phyloP scores from a whole-genome alignment of 1,139 yeast genomes.

The Lipomyces yarrowii region DNA sequence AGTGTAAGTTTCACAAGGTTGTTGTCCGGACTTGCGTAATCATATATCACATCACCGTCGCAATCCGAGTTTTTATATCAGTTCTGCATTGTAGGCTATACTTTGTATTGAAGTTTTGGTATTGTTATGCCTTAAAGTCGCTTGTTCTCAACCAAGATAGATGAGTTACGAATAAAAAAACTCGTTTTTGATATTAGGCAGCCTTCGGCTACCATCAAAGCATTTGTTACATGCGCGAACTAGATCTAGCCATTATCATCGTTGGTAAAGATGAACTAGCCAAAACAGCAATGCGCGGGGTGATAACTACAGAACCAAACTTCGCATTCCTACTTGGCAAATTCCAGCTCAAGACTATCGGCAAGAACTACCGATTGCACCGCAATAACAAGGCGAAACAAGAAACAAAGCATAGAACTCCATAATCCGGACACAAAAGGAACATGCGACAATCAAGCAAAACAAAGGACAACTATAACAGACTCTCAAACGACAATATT shows the following conservation, averaged over 20 bases:
- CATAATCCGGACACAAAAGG: slow-evolving; percentile 5
- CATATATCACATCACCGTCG: not conserved
- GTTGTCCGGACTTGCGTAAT: not conserved
- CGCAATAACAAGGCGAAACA: not conserved
- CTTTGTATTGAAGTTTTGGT: not conserved
- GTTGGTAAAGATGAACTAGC: not conserved
- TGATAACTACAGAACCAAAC: slow-evolving; percentile 4
- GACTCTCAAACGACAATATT: not conserved
- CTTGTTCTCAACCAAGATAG: not conserved
- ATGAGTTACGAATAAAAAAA: not conserved
- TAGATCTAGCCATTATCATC: not conserved
- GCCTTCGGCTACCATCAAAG: not conserved
- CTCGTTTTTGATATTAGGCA: not conserved
- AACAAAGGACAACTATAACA: not conserved
- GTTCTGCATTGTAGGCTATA: not conserved
- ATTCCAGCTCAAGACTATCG: not conserved
- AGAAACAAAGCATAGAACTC: slow-evolving; percentile 1
- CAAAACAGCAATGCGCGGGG: not conserved
- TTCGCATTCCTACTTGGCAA: not conserved
- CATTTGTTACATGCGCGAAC: not conserved
- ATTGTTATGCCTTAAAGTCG: not conserved
- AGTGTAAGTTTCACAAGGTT: slow-evolving; percentile 47
- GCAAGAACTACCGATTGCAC: not conserved
- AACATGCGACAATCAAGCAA: not conserved
- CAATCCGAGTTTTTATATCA: not conserved